Conservation (phyloP, 768 basidiomycete species). For the Astraeus odoratus region DNA sequence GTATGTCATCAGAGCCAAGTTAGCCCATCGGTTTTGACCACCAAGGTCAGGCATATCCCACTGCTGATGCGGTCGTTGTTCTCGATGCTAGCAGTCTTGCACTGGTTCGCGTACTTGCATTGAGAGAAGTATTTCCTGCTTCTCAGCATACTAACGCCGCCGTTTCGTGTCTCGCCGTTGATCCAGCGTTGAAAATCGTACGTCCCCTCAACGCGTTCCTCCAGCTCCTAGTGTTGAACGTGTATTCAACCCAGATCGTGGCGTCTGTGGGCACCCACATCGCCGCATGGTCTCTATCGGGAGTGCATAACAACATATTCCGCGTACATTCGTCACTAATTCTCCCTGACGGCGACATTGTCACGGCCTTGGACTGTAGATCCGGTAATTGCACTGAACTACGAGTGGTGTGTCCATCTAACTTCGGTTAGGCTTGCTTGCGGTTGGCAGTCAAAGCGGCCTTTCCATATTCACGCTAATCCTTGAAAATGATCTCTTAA, state of each 20-base stretch:
- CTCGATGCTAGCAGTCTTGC: conserved; percentile 62
- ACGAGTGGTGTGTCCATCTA: conserved; percentile 12
- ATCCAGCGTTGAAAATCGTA: conserved; percentile 77
- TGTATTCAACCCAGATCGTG: conserved; percentile 47
- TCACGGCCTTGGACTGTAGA: conserved; percentile 65
- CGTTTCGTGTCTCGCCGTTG: conserved; percentile 62
- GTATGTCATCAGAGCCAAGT: conserved; percentile 27
- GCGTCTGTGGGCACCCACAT: conserved; percentile 62
- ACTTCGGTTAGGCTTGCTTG: conserved; percentile 57
- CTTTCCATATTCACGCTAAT: conserved; percentile 73
- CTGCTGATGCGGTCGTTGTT: conserved; percentile 61
- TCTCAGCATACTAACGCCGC: conserved; percentile 33
- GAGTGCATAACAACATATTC: conserved; percentile 57
- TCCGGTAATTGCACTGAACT: conserved; percentile 44
- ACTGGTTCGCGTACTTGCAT: conserved; percentile 64
- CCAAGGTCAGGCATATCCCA: conserved; percentile 55
- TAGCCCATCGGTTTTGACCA: background rate
- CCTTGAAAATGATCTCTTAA: conserved; percentile 75
- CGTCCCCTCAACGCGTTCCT: conserved; percentile 24
- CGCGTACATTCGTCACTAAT: conserved; percentile 74
- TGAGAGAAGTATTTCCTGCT: conserved; percentile 79
- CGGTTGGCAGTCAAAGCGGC: conserved; percentile 52
- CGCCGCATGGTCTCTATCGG: conserved; percentile 76
- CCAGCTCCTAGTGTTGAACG: conserved; percentile 5
- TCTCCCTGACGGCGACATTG: conserved; percentile 46